Percentiles rank a stretch among this genome's conserved stretches.
phyloP scores from a whole-genome alignment of 371 early-diverging fungal genomes.

The Mucor lusitanicus region DNA sequence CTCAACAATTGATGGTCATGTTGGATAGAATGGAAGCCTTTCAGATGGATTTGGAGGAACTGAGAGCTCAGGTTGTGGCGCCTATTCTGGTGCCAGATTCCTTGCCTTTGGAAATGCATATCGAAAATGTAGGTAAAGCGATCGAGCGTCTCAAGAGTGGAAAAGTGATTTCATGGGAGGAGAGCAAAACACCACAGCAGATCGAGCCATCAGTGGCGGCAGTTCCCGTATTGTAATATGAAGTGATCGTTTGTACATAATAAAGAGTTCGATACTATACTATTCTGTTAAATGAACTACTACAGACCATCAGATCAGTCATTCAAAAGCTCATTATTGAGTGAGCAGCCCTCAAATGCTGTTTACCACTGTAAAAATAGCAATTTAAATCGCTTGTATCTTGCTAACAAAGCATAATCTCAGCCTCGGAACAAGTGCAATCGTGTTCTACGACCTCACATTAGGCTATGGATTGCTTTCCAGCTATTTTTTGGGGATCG shows the following conservation, averaged over 20 bases:
- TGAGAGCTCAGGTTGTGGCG: slow-evolving; percentile 42
- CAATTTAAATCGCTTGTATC: too few species aligned
- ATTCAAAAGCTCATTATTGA: too few species aligned
- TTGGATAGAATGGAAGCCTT: slow-evolving; percentile 46
- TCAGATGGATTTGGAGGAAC: slow-evolving; percentile 54
- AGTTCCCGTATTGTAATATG: not conserved
- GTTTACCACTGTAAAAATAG: too few species aligned
- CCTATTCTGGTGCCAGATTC: slow-evolving; percentile 42
- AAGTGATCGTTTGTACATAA: not conserved
- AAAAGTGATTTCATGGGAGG: slow-evolving; percentile 38
- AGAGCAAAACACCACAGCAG: not conserved
- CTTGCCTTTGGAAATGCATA: slow-evolving; percentile 48
- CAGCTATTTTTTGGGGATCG: too few species aligned
- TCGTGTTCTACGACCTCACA: too few species aligned
- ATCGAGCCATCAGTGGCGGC: not conserved
- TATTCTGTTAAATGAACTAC: too few species aligned
- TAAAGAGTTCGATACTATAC: too few species aligned
- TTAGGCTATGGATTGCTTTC: too few species aligned
- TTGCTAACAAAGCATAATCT: too few species aligned
- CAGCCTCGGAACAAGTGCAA: too few species aligned
- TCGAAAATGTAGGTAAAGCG: slow-evolving; percentile 49
- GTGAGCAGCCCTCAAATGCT: too few species aligned
- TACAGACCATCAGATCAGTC: too few species aligned
- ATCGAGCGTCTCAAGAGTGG: slow-evolving; percentile 44
- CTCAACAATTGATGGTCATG: slow-evolving; percentile 36